Conservation (phyloP, 1,284 basidiomycete species). For the Exobasidium cylindrosporum region DNA sequence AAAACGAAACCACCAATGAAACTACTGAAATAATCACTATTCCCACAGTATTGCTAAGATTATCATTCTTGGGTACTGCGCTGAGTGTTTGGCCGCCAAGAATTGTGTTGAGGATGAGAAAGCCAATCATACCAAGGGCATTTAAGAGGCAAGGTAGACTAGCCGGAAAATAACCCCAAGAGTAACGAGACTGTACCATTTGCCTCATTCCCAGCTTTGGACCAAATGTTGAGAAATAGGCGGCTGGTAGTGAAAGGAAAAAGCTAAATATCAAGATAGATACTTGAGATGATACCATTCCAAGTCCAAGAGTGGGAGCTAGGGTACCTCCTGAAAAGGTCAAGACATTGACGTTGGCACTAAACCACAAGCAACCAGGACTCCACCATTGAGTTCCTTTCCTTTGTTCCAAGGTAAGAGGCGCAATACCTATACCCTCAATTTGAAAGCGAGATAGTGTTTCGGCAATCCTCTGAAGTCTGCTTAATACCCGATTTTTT, state of each 20-base stretch:
- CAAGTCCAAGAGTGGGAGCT: slow-evolving; percentile 62
- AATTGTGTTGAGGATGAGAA: slow-evolving; percentile 65
- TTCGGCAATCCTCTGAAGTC: slow-evolving; percentile 19
- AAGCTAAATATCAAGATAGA: slow-evolving; percentile 10
- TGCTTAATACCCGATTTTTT: slow-evolving; percentile 14
- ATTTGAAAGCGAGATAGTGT: slow-evolving; percentile 22
- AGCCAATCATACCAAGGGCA: slow-evolving; percentile 36
- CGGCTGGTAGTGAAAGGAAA: slow-evolving; percentile 57
- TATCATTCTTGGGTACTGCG: slow-evolving; percentile 51
- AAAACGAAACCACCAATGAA: slow-evolving; percentile 75
- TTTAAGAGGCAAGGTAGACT: slow-evolving; percentile 64
- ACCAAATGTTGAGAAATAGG: slow-evolving; percentile 45
- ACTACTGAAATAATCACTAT: slow-evolving; percentile 80
- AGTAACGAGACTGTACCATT: slow-evolving; percentile 62
- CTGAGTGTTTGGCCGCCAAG: slow-evolving; percentile 57
- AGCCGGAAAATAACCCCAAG: slow-evolving; percentile 64
- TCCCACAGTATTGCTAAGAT: slow-evolving; percentile 64
- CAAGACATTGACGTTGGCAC: slow-evolving; percentile 45
- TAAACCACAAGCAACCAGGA: slow-evolving; percentile 45
- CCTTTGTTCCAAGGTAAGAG: slow-evolving; percentile 25
- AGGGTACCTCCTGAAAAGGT: slow-evolving; percentile 65
- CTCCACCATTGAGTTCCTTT: slow-evolving; percentile 58
- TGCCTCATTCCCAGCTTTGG: slow-evolving; percentile 61
- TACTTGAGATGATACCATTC: slow-evolving; percentile 50
- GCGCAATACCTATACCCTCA: slow-evolving; percentile 37